phyloP scores from a whole-genome alignment of 257 asterid genomes.

The Lycium ferocissimum region DNA sequence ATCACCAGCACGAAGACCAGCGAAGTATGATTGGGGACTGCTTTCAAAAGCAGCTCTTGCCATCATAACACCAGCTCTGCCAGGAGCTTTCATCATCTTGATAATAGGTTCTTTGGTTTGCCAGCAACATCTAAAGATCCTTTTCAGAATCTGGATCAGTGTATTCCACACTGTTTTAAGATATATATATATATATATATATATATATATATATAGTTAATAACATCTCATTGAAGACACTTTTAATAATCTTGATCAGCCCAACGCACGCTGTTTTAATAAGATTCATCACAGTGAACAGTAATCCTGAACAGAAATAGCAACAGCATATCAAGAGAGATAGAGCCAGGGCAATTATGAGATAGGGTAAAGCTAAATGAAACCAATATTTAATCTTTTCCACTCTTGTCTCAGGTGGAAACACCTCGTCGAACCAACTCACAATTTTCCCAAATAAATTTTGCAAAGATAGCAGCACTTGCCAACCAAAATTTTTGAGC shows the following conservation, averaged over 20 bases:
- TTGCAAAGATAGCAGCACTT: too few species aligned
- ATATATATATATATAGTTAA: too few species aligned
- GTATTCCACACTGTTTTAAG: too few species aligned
- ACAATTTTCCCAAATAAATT: neutral
- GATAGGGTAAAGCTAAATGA: constrained; percentile 23
- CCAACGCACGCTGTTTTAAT: neutral
- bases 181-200: too few species aligned
- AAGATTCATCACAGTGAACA: accelerated
- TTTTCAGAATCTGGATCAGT: neutral
- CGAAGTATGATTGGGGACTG: constrained; percentile 42
- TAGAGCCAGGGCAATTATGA: constrained; percentile 24
- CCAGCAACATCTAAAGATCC: neutral
- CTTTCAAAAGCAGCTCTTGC: constrained; percentile 36
- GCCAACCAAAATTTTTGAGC: neutral
- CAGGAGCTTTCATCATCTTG: constrained; percentile 59
- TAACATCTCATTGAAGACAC: neutral
- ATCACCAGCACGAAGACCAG: constrained; percentile 33
- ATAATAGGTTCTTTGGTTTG: neutral
- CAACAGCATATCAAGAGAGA: constrained; percentile 26
- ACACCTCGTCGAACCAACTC: constrained; percentile 44
- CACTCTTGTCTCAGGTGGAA: constrained; percentile 51
- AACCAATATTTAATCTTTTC: constrained; percentile 43
- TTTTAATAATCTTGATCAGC: neutral
- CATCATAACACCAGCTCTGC: constrained; percentile 39
- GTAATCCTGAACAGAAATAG: neutral